A percentile compares a stretch with the other conserved stretches of the same genome.
Evolutionary conservation across 192 early-diverging fungal species (phyloP).

Genomic region (Chytriomyces hyalinus): DNA sequence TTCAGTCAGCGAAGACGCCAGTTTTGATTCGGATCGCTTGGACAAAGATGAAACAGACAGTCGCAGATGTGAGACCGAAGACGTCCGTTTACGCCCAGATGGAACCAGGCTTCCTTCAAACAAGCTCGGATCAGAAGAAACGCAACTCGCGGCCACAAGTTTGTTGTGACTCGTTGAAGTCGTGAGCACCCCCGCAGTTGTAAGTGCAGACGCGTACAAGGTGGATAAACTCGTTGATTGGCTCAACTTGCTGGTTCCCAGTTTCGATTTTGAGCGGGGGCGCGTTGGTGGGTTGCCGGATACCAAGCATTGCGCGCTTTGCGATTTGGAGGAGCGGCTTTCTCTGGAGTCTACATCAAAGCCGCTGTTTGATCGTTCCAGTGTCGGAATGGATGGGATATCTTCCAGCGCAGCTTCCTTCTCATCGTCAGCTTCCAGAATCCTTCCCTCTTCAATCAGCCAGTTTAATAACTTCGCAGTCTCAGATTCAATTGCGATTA

Average conservation of each 20-base stretch:
- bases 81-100: background rate
- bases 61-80: constrained; percentile 11
- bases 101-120: background rate
- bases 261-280: background rate
- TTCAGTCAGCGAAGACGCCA: background rate
- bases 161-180: background rate
- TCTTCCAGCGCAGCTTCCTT: background rate
- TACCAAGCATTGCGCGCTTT: background rate
- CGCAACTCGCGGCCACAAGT: background rate
- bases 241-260: constrained; percentile 2
- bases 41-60: constrained; percentile 7
- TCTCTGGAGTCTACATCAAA: background rate
- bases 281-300: background rate
- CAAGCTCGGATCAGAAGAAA: background rate
- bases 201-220: constrained; percentile 4
- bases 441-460: constrained; percentile 14
- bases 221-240: constrained; percentile 2
- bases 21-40: constrained; percentile 3
- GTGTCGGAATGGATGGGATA: background rate
- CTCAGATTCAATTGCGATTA: constrained; percentile 17
- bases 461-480: constrained; percentile 16
- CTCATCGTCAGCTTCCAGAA: constrained; percentile 7
- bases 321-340: background rate
- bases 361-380: background rate
- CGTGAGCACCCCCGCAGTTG: background rate